Conservation (phyloP, 2,329 filamentous ascomycete genomes). For the Keithomyces neogunnii region DNA sequence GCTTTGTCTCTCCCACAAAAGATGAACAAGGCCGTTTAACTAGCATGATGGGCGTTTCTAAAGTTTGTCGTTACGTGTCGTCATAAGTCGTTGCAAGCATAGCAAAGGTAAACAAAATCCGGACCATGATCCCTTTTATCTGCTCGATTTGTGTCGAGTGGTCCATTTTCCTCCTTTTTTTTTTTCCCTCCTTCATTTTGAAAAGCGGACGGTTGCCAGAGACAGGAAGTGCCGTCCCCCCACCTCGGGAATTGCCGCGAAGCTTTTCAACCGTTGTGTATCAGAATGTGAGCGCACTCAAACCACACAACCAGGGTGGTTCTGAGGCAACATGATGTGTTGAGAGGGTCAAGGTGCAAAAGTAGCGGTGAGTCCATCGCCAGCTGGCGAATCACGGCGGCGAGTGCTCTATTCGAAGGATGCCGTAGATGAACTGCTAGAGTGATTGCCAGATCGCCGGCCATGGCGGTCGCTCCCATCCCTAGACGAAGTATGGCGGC, state of each 20-base stretch:
- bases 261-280: constrained; percentile 29
- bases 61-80: constrained; percentile 15
- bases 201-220: constrained; percentile 6
- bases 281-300: constrained; percentile 1
- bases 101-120: constrained; percentile 2
- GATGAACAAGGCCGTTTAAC: constrained; percentile 3
- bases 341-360: too few relatives aligned
- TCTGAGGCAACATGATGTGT: too few relatives aligned
- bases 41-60: constrained; percentile 9
- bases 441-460: constrained; percentile 48
- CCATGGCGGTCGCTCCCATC: constrained; percentile 35
- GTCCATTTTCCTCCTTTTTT: background rate
- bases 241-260: constrained; percentile 25
- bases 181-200: constrained; percentile 6
- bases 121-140: constrained; percentile 3
- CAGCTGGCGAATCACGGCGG: background rate
- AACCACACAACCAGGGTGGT: too few relatives aligned
- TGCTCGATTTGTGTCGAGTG: background rate
- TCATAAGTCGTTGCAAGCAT: constrained; percentile 17
- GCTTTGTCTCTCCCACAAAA: background rate
- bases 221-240: constrained; percentile 16
- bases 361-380: background rate
- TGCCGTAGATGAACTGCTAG: constrained; percentile 54
- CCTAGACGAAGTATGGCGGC: constrained; percentile 41
- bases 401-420: constrained; percentile 41